A percentile compares a stretch with the other conserved stretches of the same genome.
These are phyloP conservation scores for Pseudisothecium myosuroides DNA, from an alignment of 225 moss, liverwort and hornwort species.

Conservation along the genomic window DNA sequence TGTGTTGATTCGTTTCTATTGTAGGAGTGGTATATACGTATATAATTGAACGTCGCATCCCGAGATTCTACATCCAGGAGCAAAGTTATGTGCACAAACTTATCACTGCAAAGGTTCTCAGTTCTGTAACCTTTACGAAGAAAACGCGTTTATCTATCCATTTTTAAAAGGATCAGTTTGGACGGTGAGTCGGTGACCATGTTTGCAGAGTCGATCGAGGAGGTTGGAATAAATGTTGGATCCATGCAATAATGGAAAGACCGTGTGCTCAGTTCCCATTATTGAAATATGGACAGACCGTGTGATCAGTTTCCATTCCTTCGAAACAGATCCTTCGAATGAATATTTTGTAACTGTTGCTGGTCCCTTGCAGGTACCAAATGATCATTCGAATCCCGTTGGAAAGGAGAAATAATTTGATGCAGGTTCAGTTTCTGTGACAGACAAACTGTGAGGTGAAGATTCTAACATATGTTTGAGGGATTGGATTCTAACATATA, in stretches of 20 bases:
- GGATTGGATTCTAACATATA: neutral
- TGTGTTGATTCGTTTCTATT: neutral
- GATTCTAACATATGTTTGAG: neutral
- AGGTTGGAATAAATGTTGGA: no score
- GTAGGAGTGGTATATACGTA: no score
- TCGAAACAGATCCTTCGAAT: neutral
- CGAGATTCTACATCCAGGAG: neutral
- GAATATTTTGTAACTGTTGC: neutral
- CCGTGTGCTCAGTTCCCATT: neutral
- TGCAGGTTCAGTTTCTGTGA: neutral
- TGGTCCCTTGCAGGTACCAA: neutral
- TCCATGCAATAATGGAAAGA: neutral
- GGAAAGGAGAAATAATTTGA: neutral
- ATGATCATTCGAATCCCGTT: neutral
- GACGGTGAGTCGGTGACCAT: neutral
- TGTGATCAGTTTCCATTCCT: neutral
- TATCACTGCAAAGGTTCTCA: neutral
- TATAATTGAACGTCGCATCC: no score
- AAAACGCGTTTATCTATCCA: neutral
- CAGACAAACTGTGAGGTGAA: neutral
- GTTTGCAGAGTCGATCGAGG: neutral
- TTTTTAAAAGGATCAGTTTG: neutral
- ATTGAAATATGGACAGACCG: neutral
- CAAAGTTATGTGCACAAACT: no score
- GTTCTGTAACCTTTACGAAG: neutral